A percentile compares a stretch with the other conserved stretches of the same genome.
phyloP scores from a whole-genome alignment of 228 moss, liverwort and hornwort species.

The Sphagnum fallax region DNA sequence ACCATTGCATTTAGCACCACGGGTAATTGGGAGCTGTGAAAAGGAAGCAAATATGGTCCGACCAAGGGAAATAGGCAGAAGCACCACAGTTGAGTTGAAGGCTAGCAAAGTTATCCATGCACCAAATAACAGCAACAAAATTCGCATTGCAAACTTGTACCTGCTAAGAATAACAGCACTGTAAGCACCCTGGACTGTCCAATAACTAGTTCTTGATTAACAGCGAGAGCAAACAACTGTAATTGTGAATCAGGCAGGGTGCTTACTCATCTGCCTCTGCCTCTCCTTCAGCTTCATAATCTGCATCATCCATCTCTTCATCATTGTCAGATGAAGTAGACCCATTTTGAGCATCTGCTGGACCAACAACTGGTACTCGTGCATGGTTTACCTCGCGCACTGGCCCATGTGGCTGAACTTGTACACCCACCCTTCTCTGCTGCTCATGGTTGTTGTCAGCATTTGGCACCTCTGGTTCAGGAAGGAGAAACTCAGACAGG shows the following conservation, averaged over 20 bases:
- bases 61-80: conserved; percentile 54
- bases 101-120: conserved; percentile 52
- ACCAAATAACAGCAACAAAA: conserved; percentile 31
- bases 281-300: not conserved
- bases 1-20: conserved; percentile 65
- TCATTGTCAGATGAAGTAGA: conserved; percentile 1
- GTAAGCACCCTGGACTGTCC: not conserved
- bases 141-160: conserved; percentile 45
- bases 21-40: conserved; percentile 37
- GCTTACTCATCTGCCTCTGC: conserved; percentile 2
- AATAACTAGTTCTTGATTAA: no score
- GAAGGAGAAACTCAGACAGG: conserved; percentile 39
- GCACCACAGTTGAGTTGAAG: conserved; percentile 37
- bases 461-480: conserved; percentile 29
- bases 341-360: not conserved
- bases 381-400: not conserved
- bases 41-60: conserved; percentile 39
- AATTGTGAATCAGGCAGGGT: not conserved
- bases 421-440: conserved; percentile 9
- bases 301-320: not conserved
- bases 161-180: conserved; percentile 13
- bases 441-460: conserved; percentile 16
- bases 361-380: not conserved
- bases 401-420: conserved; percentile 4
- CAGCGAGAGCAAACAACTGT: no score